Evolutionary conservation across 768 basidiomycete species (phyloP).

Genomic region (Russula foetens): DNA sequence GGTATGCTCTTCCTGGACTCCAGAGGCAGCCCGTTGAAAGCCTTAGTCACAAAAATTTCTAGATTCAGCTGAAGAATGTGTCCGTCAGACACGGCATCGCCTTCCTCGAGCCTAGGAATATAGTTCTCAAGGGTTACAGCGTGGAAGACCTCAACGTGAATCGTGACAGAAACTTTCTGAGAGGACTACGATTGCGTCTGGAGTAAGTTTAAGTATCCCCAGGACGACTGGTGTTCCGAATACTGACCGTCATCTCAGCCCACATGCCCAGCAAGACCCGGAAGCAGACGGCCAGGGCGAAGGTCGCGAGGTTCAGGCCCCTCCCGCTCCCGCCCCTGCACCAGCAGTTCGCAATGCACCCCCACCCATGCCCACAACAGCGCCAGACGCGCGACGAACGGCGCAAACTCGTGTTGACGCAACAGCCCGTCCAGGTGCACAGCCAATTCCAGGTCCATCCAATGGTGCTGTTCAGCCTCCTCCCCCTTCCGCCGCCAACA

Average conservation of each 20-base stretch:
- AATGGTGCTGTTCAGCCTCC: not conserved
- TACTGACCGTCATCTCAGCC: slow-evolving; percentile 7
- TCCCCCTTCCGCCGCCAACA: not conserved
- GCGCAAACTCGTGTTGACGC: not conserved
- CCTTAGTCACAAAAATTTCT: not conserved
- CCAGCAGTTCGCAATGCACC: not conserved
- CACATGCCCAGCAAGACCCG: not conserved
- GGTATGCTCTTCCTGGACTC: slow-evolving; percentile 31
- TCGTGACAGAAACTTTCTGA: slow-evolving; percentile 52
- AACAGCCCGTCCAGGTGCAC: not conserved
- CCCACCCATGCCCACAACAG: not conserved
- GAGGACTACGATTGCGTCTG: slow-evolving; percentile 51
- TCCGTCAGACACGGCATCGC: slow-evolving; percentile 62
- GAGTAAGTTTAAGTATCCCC: slow-evolving; percentile 47
- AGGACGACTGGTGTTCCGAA: not conserved
- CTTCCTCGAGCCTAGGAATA: slow-evolving; percentile 64
- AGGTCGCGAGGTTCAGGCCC: not conserved
- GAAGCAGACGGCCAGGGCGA: not conserved
- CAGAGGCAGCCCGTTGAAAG: not conserved
- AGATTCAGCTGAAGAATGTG: slow-evolving; percentile 69
- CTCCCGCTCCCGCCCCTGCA: not conserved
- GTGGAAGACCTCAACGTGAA: slow-evolving; percentile 56
- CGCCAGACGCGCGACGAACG: not conserved
- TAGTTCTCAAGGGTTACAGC: slow-evolving; percentile 50
- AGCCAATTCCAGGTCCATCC: not conserved